These are phyloP conservation scores for Lepidium didymum DNA, from an alignment of 345 rosid species.

Conservation along the genomic window DNA sequence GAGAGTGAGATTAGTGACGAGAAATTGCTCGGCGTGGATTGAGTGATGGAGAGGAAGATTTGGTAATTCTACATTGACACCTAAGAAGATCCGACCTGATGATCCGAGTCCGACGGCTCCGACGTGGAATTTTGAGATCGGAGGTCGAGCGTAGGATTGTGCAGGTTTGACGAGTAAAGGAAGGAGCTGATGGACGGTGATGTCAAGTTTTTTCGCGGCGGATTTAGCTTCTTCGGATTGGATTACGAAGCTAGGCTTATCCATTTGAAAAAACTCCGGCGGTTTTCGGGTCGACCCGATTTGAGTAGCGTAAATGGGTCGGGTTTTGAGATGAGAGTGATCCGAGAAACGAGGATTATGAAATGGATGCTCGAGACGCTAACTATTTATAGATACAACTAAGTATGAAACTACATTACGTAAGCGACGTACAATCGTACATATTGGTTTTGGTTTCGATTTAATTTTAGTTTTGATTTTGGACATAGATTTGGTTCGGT, in stretches of 20 bases:
- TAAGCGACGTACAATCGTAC: neutral
- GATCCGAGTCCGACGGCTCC: constrained; percentile 82
- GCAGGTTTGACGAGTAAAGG: constrained; percentile 65
- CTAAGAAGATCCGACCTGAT: constrained; percentile 83
- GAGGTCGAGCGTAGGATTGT: constrained; percentile 60
- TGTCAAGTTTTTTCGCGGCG: constrained; percentile 50
- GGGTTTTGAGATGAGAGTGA: constrained; percentile 19
- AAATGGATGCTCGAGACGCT: neutral
- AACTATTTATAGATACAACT: constrained; percentile 20
- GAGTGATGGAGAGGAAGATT: constrained; percentile 88
- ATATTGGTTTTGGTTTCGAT: neutral
- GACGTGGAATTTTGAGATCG: constrained; percentile 76
- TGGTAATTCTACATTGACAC: constrained; percentile 83
- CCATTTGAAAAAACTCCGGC: constrained; percentile 23
- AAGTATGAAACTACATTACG: constrained; percentile 6
- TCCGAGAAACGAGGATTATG: constrained; percentile 25
- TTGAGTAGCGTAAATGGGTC: neutral
- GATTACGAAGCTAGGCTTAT: constrained; percentile 55
- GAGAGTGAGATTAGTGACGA: constrained; percentile 74
- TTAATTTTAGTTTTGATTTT: neutral
- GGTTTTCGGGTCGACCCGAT: constrained; percentile 24
- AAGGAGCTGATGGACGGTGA: constrained; percentile 49
- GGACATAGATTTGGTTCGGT: neutral
- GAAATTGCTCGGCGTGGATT: constrained; percentile 97
- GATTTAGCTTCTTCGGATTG: constrained; percentile 58